Evolutionary conservation across 805 yeast species (phyloP), one percentile per base, ranked within the genome.

Genomic region (Zygoascus biomembranicola): DNA sequence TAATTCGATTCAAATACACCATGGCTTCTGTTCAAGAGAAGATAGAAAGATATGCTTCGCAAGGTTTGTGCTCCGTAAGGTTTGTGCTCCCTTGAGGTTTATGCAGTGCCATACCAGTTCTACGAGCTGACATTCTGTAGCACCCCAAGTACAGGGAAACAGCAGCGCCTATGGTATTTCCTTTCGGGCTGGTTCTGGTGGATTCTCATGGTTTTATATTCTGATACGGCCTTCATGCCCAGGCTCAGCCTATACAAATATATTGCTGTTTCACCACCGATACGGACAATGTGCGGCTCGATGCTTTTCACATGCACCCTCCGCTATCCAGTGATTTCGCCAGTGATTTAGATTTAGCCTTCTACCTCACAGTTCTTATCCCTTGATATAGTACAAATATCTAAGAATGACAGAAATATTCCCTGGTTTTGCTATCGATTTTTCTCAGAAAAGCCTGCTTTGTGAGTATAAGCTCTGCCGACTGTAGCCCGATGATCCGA

Each of bases 401-500:
- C 26, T 42, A 42, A 16, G 9, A 18, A 13, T 42, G 8, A 49
- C 44, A 4, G 32, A 18, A 23, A 23, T 26, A n/a, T 16, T n/a
- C 32, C 45, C 43, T 9, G 51, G 44, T 10, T 42, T 50, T 43
- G 32, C 47, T 20, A 35, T 54, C 16, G 58, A 55, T 46, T 49
- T 55, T 20, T 39, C 55, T 16, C 26, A 56, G 53, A 50, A 44
- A 28, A 53, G 54, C 49, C 42, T 56, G 37, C 46, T 31, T 28
- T 28, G 58, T 55, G 44, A 32, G 55, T 48, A 41, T 23, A 5
- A 37, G n/a, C 28, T 4, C 3, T 3, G 28, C 28, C 28, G 28
- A 6, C 28, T 23, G 6, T 3, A 23, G 3, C 6, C 28, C 28
- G 28, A 23, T 23, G 28, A 23, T 28, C 31, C 6, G 28, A n/a